Evolutionary conservation across 257 asterid genomes (phyloP), one percentile per base, ranked within the genome.

Genomic region (Solanum neorickii): DNA sequence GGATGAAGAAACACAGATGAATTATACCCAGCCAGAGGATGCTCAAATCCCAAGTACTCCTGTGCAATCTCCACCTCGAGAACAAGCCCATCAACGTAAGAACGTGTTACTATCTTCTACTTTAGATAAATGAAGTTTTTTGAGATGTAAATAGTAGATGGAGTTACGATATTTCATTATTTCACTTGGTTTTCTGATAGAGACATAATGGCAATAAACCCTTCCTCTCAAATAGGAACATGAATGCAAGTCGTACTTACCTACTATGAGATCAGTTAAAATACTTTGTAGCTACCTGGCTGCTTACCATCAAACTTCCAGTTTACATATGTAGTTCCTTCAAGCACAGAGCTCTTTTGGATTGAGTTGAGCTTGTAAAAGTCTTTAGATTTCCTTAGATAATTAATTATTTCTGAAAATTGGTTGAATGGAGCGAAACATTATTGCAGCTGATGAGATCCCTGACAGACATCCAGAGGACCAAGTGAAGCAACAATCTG

Each of bases 31-130:
- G 86, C 91, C 90, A 65, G 98, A 93, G 87, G 89, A 93, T 52
- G 87, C 90, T 69, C 92, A 88, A 86, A 88, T 93, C 59, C 98
- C 98, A 83, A 88, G 73, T 77, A 93, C 78, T 87, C 84, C 91
- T 84, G 87, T 92, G 87, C 93, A 96, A 83, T 94, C 98, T 74
- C 98, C 98, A 88, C 93, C 95, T 88, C 93, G 74, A 86, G 94
- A 92, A 90, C 92, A 91, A 65, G 88, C 88, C 86, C 91, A 77
- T 37, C 89, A 87, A 84, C 78, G 97, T 95, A 92, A 94, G 93
- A 80, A 47, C 10, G 15, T 31, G 72, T 25, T 65, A 82, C 1
- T 49, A 49, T 6, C 70, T 82, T 82, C 85, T 82, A 49, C 69
- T 31, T 49, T 6, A 82, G 85, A 49, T 82, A 31, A 52, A 49